Evolutionary conservation across 2,329 filamentous ascomycete species (phyloP).

Genomic region (Furcasterigmium sp.): DNA sequence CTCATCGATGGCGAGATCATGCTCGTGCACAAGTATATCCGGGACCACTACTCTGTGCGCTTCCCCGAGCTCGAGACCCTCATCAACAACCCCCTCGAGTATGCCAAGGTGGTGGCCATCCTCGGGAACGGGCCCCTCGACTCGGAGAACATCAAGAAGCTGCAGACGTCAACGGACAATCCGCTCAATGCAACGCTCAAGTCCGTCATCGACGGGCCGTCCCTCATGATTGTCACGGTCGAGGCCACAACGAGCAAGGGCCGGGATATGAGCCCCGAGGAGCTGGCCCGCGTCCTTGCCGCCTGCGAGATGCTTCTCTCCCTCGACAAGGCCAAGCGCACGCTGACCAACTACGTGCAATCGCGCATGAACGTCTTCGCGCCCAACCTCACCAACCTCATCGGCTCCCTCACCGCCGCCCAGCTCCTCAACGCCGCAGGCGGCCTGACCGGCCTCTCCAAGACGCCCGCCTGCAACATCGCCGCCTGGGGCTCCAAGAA

Average conservation of each 20-base stretch:
- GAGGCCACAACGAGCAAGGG: slow-evolving; percentile 90
- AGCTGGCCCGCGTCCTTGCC: slow-evolving; percentile 66
- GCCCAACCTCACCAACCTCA: slow-evolving; percentile 83
- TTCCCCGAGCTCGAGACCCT: slow-evolving; percentile 91
- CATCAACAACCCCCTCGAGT: slow-evolving; percentile 87
- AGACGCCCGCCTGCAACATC: slow-evolving; percentile 90
- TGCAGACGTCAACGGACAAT: slow-evolving; percentile 75
- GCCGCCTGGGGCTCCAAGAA: slow-evolving; percentile 88
- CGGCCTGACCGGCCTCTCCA: slow-evolving; percentile 80
- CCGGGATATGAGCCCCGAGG: slow-evolving; percentile 66
- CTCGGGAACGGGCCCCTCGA: slow-evolving; percentile 89
- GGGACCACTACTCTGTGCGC: slow-evolving; percentile 89
- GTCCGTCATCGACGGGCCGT: slow-evolving; percentile 79
- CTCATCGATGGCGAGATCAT: slow-evolving; percentile 91
- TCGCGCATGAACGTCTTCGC: slow-evolving; percentile 96
- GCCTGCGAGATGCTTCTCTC: slow-evolving; percentile 87
- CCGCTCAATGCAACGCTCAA: slow-evolving; percentile 69
- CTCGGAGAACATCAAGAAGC: slow-evolving; percentile 68
- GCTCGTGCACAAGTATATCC: slow-evolving; percentile 90
- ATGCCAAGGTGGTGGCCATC: slow-evolving; percentile 90
- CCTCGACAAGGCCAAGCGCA: slow-evolving; percentile 80
- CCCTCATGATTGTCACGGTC: slow-evolving; percentile 91
- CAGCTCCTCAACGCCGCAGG: slow-evolving; percentile 95
- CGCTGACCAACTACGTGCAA: slow-evolving; percentile 88
- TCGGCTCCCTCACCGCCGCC: slow-evolving; percentile 88